Percentiles rank a stretch among this genome's conserved stretches.
Evolutionary conservation across 306 rosid species (phyloP).

Genomic region (Ormosia semicastrata): DNA sequence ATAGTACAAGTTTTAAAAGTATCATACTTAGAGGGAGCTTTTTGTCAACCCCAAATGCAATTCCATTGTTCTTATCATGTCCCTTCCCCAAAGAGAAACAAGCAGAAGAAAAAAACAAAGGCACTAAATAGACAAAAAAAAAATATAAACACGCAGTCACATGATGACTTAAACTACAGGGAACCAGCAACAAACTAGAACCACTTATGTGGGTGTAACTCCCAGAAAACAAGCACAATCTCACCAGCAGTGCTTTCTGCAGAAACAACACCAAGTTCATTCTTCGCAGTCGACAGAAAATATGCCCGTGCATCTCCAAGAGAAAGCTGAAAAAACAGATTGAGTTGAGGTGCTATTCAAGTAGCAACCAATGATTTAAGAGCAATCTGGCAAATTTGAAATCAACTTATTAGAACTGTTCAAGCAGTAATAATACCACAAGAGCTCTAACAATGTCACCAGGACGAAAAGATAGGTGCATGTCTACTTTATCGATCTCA

Average conservation of each 20-base stretch:
- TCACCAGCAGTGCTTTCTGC: slow-evolving; percentile 89
- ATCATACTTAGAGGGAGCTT: neutral
- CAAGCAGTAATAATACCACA: slow-evolving; percentile 62
- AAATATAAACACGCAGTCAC: neutral
- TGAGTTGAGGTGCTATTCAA: slow-evolving; percentile 25
- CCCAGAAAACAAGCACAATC: slow-evolving; percentile 9
- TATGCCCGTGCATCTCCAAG: slow-evolving; percentile 95
- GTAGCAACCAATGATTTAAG: neutral
- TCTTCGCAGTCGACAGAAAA: slow-evolving; percentile 84
- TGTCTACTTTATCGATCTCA: slow-evolving; percentile 95
- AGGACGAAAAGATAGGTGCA: slow-evolving; percentile 67
- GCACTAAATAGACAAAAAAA: neutral
- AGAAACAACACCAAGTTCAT: slow-evolving; percentile 88
- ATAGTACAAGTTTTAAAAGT: neutral
- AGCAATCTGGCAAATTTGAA: neutral
- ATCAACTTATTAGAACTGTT: neutral
- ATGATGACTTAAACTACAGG: neutral
- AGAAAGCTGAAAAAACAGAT: slow-evolving; percentile 64
- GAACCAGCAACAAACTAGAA: neutral
- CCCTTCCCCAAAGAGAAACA: slow-evolving; percentile 8
- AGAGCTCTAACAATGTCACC: slow-evolving; percentile 83
- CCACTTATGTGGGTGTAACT: slow-evolving; percentile 6
- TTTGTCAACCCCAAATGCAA: neutral
- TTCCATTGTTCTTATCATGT: neutral
- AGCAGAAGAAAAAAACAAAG: neutral